Percentiles rank a stretch among this genome's conserved stretches.
phyloP scores from a whole-genome alignment of 306 rosid genomes.

The Astragalus glycyphyllos region DNA sequence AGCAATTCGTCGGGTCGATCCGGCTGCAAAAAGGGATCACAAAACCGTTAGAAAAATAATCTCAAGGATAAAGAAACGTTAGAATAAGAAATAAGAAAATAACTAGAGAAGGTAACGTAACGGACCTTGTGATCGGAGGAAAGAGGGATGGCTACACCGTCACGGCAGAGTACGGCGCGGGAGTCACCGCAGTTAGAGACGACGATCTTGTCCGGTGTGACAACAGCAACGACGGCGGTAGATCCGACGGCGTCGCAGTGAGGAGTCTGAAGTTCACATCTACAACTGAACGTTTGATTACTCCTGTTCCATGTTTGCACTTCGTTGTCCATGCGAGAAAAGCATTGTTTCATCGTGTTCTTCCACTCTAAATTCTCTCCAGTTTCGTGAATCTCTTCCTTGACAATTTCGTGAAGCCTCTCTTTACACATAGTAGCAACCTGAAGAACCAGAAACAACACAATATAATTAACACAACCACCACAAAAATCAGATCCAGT shows the following conservation, averaged over 20 bases:
- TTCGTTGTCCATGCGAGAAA: constrained; percentile 54
- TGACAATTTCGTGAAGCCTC: constrained; percentile 45
- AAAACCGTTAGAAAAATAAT: background rate
- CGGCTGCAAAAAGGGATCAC: constrained; percentile 59
- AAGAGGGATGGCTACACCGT: constrained; percentile 68
- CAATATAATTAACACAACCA: background rate
- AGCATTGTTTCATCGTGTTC: constrained; percentile 38
- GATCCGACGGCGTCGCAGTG: constrained; percentile 93
- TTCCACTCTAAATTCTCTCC: constrained; percentile 31
- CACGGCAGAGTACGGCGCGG: constrained; percentile 86
- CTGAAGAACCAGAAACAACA: background rate
- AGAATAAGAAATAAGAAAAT: too few species aligned
- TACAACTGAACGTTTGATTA: constrained; percentile 35
- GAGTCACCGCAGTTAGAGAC: constrained; percentile 95
- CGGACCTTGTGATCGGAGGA: constrained; percentile 88
- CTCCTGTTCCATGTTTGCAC: constrained; percentile 40
- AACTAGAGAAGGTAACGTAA: background rate
- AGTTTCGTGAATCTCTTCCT: constrained; percentile 33
- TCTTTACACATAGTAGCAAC: constrained; percentile 54
- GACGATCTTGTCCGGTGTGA: constrained; percentile 64
- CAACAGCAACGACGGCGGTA: constrained; percentile 72
- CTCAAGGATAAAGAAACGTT: background rate
- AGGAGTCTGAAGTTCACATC: constrained; percentile 66
- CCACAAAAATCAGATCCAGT: background rate
- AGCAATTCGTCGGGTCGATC: constrained; percentile 86